Evolutionary conservation across 768 basidiomycete species (phyloP).

Genomic region (Ramaria sp.): DNA sequence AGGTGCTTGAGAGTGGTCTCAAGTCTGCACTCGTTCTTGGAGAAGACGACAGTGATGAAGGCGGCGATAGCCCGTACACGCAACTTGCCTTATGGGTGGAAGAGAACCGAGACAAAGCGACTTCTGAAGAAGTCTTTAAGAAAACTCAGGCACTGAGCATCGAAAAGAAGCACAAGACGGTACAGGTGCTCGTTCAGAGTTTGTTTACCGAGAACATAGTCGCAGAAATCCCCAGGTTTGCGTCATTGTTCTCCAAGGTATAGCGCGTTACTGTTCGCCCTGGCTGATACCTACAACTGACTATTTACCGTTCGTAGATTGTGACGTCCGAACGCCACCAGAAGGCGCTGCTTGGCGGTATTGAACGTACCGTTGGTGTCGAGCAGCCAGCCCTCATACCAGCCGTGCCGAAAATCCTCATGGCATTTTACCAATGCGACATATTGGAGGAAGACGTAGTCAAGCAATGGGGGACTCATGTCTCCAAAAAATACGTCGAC

Average conservation of each 20-base stretch:
- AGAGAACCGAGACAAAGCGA: constrained; percentile 48
- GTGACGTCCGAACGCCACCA: constrained; percentile 91
- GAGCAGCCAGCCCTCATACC: constrained; percentile 59
- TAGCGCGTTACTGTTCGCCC: constrained; percentile 13
- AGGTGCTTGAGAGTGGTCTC: constrained; percentile 48
- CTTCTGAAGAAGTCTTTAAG: constrained; percentile 64
- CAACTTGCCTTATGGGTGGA: constrained; percentile 78
- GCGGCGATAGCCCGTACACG: constrained; percentile 67
- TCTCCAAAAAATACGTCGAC: constrained; percentile 93
- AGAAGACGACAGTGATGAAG: constrained; percentile 82
- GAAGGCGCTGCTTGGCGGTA: constrained; percentile 85
- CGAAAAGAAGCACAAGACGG: constrained; percentile 88
- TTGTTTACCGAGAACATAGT: constrained; percentile 71
- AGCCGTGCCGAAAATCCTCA: constrained; percentile 80
- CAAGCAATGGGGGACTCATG: constrained; percentile 89
- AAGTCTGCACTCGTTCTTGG: constrained; percentile 42
- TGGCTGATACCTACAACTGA: neutral
- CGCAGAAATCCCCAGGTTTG: constrained; percentile 51
- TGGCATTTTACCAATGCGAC: constrained; percentile 89
- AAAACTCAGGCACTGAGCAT: constrained; percentile 87
- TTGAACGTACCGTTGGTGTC: constrained; percentile 79
- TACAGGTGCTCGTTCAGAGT: constrained; percentile 72
- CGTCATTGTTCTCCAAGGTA: constrained; percentile 69
- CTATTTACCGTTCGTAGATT: constrained; percentile 36
- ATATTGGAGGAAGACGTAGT: constrained; percentile 87